Evolutionary conservation across 371 early-diverging fungal species (phyloP), one percentile per base, ranked within the genome.

Genomic region (Mucor sp.): DNA sequence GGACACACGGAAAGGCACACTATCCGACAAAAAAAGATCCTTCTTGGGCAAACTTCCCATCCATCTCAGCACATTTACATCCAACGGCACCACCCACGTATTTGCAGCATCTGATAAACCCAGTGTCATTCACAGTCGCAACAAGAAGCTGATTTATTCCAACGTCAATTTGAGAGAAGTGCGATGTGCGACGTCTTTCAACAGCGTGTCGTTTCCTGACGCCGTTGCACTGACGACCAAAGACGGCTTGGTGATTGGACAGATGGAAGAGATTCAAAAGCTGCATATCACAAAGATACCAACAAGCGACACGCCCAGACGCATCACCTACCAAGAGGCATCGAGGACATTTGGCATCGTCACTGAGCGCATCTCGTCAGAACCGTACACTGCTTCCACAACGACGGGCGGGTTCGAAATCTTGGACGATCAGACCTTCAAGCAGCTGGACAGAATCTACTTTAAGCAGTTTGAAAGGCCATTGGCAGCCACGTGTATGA

Each of bases 41-140:
- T 84, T 90, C 5, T 75, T 95, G 30, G 97, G 96, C 0, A 88
- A 91, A 14, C 87, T 90, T 53, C 94, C 96, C 6, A 83, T 96
- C 47, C 70, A 76, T 30, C 81, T 97, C 27, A 75, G 85, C 11
- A 79, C 83, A 1, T 95, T 97, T 70, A 75, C 74, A 6, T 79
- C 85, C 9, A 78, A 85, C 48, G 91, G 88, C 21, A 74, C 76
- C 55, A 79, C 70, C 5, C 86, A 90, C 67, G 93, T 96, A 8
- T 97, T 97, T 86, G 93, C 91, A 0, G 90, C 94, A 8, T 91
- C 92, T 3, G 97, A 96, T 71, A 87, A 92, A 30, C 95, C 98
- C 0, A 91, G 96, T 4, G 90, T 97, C 19, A 88, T 97, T 32
- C 87, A 89, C 47, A 87, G 87, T 58, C 82, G 83, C 28, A 89